phyloP scores from a whole-genome alignment of 225 moss, liverwort and hornwort species.

The Bryum argenteum region DNA sequence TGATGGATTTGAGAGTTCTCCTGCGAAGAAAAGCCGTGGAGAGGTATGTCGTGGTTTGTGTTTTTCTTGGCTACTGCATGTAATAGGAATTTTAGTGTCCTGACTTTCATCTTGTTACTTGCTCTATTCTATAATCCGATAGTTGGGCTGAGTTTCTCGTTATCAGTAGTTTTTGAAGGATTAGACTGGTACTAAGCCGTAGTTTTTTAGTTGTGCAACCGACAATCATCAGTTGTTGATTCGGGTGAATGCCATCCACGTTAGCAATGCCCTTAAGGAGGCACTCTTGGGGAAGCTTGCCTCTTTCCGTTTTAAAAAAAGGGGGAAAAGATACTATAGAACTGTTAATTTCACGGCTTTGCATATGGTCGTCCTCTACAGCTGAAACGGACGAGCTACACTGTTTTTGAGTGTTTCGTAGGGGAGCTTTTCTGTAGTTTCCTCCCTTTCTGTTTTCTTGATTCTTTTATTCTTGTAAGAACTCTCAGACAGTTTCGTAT shows the following conservation, averaged over 20 bases:
- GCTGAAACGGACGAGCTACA: constrained; percentile 4
- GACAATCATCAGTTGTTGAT: background rate
- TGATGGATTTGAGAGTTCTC: constrained; percentile 44
- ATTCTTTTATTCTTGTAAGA: background rate
- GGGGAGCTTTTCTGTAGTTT: constrained; percentile 11
- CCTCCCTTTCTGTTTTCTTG: constrained; percentile 16
- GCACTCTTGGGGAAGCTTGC: too few relatives aligned
- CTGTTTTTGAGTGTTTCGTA: constrained; percentile 14
- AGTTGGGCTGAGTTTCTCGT: constrained; percentile 16
- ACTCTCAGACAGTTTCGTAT: background rate
- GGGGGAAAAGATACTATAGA: too few relatives aligned
- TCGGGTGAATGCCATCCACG: background rate
- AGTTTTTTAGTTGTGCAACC: background rate
- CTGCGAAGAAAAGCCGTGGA: constrained; percentile 62
- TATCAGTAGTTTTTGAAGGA: constrained; percentile 9
- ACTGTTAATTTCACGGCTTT: constrained; percentile 3
- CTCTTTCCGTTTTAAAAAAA: too few relatives aligned
- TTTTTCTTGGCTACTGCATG: constrained; percentile 15
- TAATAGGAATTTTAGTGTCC: constrained; percentile 16
- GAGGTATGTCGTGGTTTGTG: constrained; percentile 47
- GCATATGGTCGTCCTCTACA: background rate
- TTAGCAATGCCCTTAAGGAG: background rate
- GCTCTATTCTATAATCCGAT: background rate
- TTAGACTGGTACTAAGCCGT: constrained; percentile 2
- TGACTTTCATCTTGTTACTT: background rate